phyloP scores from a whole-genome alignment of 495 filamentous ascomycete genomes.

The Penicillium cinerascens region DNA sequence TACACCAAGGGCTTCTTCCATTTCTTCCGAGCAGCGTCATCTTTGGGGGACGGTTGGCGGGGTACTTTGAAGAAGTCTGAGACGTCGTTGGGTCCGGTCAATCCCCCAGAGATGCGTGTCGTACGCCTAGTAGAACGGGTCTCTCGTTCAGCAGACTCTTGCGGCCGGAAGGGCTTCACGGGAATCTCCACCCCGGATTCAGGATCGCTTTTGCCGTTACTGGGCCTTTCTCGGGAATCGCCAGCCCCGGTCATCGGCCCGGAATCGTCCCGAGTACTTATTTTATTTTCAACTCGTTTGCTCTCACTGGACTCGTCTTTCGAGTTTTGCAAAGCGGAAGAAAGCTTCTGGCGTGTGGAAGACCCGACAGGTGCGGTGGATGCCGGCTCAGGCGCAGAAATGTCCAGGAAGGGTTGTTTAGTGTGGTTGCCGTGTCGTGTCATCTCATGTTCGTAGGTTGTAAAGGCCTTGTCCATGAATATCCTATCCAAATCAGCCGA shows the following conservation, averaged over 20 bases:
- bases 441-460: slow-evolving; percentile 12
- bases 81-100: slow-evolving; percentile 8
- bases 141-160: slow-evolving; percentile 11
- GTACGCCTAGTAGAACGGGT: slow-evolving; percentile 32
- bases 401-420: slow-evolving; percentile 10
- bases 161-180: slow-evolving; percentile 22
- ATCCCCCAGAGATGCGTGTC: not conserved
- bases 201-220: not conserved
- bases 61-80: slow-evolving; percentile 1
- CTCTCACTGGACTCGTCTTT: slow-evolving; percentile 1
- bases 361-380: not conserved
- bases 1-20: slow-evolving; percentile 63
- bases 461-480: slow-evolving; percentile 38
- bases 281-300: not conserved
- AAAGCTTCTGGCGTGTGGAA: slow-evolving; percentile 25
- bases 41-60: not conserved
- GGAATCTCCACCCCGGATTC: slow-evolving; percentile 26
- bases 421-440: slow-evolving; percentile 1
- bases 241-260: not conserved
- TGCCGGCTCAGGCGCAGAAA: not conserved
- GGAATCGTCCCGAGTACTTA: not conserved
- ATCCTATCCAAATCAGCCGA: slow-evolving; percentile 23
- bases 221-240: not conserved
- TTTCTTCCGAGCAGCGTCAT: slow-evolving; percentile 21
- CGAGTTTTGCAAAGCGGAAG: slow-evolving; percentile 30